Percentiles rank a stretch among this genome's conserved stretches.
phyloP scores from a whole-genome alignment of 106 monocot species.

The Acorus gramineus region DNA sequence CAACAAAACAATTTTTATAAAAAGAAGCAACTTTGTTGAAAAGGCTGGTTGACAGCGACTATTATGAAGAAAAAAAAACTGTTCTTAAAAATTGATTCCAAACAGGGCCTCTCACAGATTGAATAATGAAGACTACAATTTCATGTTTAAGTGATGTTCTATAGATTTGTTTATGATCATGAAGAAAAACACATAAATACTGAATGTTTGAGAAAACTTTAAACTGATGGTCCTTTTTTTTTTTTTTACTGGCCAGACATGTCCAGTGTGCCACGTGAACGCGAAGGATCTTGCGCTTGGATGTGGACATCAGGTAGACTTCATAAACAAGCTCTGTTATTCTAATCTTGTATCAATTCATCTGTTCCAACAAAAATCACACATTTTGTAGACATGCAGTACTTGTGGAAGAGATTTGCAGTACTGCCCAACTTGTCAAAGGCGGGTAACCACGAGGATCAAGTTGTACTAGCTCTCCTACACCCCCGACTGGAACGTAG shows the following conservation, averaged over 20 bases:
- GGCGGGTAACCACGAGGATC: constrained; percentile 29
- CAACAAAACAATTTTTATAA: too few species aligned
- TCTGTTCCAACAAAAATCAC: not conserved
- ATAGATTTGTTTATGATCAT: too few species aligned
- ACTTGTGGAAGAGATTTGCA: constrained; percentile 28
- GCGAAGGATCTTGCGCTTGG: constrained; percentile 38
- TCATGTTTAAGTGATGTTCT: too few species aligned
- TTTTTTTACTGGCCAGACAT: constrained; percentile 10
- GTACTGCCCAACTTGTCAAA: constrained; percentile 34
- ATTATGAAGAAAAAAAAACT: too few species aligned
- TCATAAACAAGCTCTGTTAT: too few species aligned
- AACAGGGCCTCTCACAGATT: too few species aligned
- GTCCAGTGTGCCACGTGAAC: constrained; percentile 34
- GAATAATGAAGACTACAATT: too few species aligned
- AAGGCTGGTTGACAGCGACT: too few species aligned
- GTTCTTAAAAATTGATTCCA: too few species aligned
- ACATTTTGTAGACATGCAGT: constrained; percentile 28
- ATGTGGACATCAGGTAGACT: constrained; percentile 41
- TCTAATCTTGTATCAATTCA: not conserved
- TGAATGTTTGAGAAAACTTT: constrained; percentile 19
- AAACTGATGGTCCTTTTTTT: constrained; percentile 12
- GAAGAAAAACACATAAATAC: too few species aligned
- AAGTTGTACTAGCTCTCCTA: constrained; percentile 24
- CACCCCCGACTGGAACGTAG: too few species aligned
- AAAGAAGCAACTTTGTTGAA: too few species aligned